Base-by-base conservation (phyloP, 805 yeast genomes). In the Saccharomyces kudriavzevii region DNA sequence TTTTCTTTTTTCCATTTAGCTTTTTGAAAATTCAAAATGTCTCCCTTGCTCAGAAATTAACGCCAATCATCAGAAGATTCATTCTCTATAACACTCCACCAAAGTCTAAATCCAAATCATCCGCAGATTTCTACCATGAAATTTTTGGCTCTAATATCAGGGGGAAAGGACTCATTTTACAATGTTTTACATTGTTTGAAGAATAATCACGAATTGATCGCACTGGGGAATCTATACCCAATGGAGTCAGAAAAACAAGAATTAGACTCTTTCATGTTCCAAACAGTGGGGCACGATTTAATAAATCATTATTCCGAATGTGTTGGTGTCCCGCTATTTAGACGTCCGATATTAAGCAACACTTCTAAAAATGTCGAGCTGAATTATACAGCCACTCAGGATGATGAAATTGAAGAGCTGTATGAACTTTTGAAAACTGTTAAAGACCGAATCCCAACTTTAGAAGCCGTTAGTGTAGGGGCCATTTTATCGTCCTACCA, bases 401-500 rank as follows among this genome's bases (percentile, higher is more conserved):
- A 82, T 27, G 97, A 90, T 65, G 99, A 92, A 65, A 89, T 94
- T 17, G 97, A 91, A 65, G 96, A 91, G 66, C 70, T 94, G 54
- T 83, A 70, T 56, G 61, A 62, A 31, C 71, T 94, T 17, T 68
- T 92, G 29, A 49, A 59, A 6, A 57, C 59, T 0, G 85, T 90
- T 13, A 67, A 74, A 53, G 47, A 57, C 1, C 58, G 71, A 2
- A 86, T 84, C 56, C 94, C 96, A 0, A 91, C 85, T 40, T 60
- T 90, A 22, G 78, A 85, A 60, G 98, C 83, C 1, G 96, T 94
- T 8, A 86, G 96, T 53, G 96, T 92, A 26, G 99, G 99, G 2
- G 99, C 99, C 1, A 94, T 94, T 50, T 73, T 90, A 31, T 91
- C 98, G 0, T 89, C 90, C n/a, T 94, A 94, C 67, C 99, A 94